Evolutionary conservation across 2,329 filamentous ascomycete genomes (phyloP).

Genomic region (Fusarium foetens): DNA sequence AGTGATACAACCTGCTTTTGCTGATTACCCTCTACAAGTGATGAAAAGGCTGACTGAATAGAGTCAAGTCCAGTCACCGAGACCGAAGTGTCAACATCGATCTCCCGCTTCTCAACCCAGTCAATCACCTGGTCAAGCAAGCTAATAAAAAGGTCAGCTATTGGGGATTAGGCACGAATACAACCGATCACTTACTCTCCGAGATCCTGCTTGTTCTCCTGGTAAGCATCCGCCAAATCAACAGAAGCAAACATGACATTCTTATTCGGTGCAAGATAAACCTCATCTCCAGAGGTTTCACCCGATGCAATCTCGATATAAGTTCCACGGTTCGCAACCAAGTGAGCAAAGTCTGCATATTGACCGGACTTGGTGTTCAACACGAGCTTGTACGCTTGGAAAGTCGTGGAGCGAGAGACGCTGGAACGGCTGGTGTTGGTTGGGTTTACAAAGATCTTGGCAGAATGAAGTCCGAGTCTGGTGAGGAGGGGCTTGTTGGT

Average conservation of each 20-base stretch:
- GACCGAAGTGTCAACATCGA: slow-evolving; percentile 5
- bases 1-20: slow-evolving; percentile 34
- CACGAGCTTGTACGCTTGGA: slow-evolving; percentile 28
- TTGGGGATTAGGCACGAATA: neutral
- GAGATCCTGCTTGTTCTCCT: slow-evolving; percentile 26
- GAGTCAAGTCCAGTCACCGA: slow-evolving; percentile 22
- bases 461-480: slow-evolving; percentile 21
- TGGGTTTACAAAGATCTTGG: slow-evolving; percentile 20
- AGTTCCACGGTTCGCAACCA: slow-evolving; percentile 32
- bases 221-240: slow-evolving; percentile 33
- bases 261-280: slow-evolving; percentile 18
- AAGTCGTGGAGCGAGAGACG: slow-evolving; percentile 12
- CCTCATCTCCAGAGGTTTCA: slow-evolving; percentile 6
- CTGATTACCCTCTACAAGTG: neutral
- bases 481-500: slow-evolving; percentile 25
- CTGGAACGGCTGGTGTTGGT: slow-evolving; percentile 6
- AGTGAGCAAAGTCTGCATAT: slow-evolving; percentile 29
- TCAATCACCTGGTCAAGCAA: slow-evolving; percentile 21
- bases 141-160: slow-evolving; percentile 12
- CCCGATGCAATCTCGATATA: slow-evolving; percentile 29
- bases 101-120: slow-evolving; percentile 21
- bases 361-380: slow-evolving; percentile 31
- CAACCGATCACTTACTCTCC: slow-evolving; percentile 22
- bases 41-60: slow-evolving; percentile 15
- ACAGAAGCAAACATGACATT: slow-evolving; percentile 41